Conservation (phyloP, 2,329 filamentous ascomycete species). For the Furcasterigmium furcatum region DNA sequence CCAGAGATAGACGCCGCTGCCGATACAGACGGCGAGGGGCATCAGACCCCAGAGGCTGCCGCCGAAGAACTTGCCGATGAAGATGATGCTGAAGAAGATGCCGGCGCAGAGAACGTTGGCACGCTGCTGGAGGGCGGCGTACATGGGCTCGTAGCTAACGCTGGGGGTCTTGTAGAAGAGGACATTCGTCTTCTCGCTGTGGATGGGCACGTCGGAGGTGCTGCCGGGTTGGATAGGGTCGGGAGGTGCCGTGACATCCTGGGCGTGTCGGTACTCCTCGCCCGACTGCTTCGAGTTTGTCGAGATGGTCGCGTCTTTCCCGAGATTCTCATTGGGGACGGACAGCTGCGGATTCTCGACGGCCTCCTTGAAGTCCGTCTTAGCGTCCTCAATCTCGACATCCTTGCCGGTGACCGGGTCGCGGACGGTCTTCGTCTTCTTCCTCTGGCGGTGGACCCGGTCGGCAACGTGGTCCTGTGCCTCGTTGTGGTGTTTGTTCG, state of each 20-base stretch:
- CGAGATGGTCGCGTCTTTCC: constrained; percentile 69
- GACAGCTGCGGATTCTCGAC: constrained; percentile 76
- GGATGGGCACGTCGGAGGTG: constrained; percentile 92
- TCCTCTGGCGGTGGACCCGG: constrained; percentile 28
- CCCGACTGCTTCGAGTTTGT: constrained; percentile 69
- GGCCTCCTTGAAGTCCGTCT: constrained; percentile 63
- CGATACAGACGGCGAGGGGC: constrained; percentile 67
- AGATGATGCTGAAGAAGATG: constrained; percentile 70
- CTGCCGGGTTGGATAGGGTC: constrained; percentile 78
- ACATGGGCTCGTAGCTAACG: constrained; percentile 88
- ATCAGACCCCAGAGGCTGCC: constrained; percentile 74
- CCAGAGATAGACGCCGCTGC: constrained; percentile 84
- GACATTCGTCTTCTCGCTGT: constrained; percentile 94
- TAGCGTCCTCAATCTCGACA: constrained; percentile 80
- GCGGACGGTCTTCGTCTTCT: constrained; percentile 67
- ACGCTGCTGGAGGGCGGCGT: constrained; percentile 68
- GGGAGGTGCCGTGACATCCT: constrained; percentile 88
- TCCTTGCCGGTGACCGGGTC: constrained; percentile 87
- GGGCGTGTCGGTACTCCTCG: constrained; percentile 77
- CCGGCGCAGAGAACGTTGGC: constrained; percentile 67
- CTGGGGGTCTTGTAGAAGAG: constrained; percentile 93
- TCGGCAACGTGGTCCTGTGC: constrained; percentile 36
- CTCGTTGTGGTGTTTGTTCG: constrained; percentile 30
- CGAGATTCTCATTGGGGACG: constrained; percentile 85
- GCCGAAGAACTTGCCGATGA: constrained; percentile 77